A percentile compares a stretch with the other conserved stretches of the same genome.
Evolutionary conservation across 306 rosid species (phyloP).

Genomic region (Glycyrrhiza uralensis): DNA sequence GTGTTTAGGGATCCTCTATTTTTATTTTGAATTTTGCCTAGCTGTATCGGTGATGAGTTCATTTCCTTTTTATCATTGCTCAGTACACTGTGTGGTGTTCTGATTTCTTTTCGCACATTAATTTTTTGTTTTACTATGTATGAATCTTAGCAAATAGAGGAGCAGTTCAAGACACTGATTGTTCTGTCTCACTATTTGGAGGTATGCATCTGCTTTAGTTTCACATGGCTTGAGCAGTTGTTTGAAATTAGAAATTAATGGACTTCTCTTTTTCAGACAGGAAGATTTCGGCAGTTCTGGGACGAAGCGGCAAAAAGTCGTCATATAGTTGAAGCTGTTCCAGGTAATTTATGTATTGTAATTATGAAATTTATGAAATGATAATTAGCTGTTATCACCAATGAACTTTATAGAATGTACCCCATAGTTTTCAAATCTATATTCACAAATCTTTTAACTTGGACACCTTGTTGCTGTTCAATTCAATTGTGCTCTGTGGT

Average conservation of each 20-base stretch:
- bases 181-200: conserved; percentile 92
- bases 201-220: conserved; percentile 46
- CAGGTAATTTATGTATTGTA: conserved; percentile 47
- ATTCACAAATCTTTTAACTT: neutral
- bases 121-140: neutral
- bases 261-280: conserved; percentile 53
- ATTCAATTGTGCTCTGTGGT: neutral
- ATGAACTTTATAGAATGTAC: neutral
- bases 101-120: neutral
- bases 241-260: conserved; percentile 20
- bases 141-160: conserved; percentile 93
- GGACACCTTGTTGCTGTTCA: neutral
- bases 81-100: neutral
- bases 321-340: conserved; percentile 86
- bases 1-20: neutral
- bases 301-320: conserved; percentile 89
- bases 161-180: conserved; percentile 92
- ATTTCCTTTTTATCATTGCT: neutral
- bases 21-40: neutral
- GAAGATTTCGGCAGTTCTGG: conserved; percentile 92
- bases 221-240: neutral
- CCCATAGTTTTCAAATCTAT: neutral
- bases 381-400: neutral
- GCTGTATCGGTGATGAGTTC: neutral
- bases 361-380: conserved; percentile 6